Conservation (phyloP, 2,329 filamentous ascomycete species). For the Dothistroma septosporum region DNA sequence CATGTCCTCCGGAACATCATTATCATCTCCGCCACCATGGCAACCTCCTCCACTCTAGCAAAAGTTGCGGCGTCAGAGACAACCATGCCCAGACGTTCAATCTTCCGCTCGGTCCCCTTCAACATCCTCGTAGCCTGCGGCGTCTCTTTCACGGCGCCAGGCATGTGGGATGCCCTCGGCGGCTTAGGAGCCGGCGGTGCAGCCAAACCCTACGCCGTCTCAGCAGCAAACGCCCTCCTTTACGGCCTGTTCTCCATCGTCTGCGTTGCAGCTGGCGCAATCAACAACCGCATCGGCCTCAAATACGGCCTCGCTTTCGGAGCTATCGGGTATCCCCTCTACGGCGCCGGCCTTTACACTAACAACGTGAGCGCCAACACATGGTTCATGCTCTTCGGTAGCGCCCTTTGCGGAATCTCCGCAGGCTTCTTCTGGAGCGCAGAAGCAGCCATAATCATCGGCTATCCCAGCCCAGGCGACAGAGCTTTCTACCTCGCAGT, state of each 20-base stretch:
- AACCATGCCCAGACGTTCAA: conserved; percentile 1
- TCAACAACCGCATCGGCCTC: conserved; percentile 66
- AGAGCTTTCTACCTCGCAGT: conserved; percentile 62
- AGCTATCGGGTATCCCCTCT: conserved; percentile 67
- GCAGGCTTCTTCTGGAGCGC: conserved; percentile 74
- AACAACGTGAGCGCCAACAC: conserved; percentile 66
- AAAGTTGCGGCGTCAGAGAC: neutral
- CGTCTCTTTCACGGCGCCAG: conserved; percentile 19
- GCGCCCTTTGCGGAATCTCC: conserved; percentile 65
- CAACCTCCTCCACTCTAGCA: neutral
- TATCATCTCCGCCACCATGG: neutral
- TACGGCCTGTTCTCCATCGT: conserved; percentile 71
- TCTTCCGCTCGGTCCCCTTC: conserved; percentile 17
- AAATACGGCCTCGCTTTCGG: conserved; percentile 66
- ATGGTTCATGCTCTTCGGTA: conserved; percentile 66
- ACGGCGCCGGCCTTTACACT: conserved; percentile 65
- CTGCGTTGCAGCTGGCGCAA: conserved; percentile 60
- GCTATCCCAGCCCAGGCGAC: conserved; percentile 67
- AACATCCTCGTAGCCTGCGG: conserved; percentile 21
- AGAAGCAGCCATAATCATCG: conserved; percentile 67
- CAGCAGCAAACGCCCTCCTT: conserved; percentile 65
- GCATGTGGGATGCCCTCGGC: neutral
- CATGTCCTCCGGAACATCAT: neutral
- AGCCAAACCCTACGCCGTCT: conserved; percentile 59
- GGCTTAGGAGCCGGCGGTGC: neutral